phyloP scores from a whole-genome alignment of 495 filamentous ascomycete species.

The Penicillium egyptiacum region DNA sequence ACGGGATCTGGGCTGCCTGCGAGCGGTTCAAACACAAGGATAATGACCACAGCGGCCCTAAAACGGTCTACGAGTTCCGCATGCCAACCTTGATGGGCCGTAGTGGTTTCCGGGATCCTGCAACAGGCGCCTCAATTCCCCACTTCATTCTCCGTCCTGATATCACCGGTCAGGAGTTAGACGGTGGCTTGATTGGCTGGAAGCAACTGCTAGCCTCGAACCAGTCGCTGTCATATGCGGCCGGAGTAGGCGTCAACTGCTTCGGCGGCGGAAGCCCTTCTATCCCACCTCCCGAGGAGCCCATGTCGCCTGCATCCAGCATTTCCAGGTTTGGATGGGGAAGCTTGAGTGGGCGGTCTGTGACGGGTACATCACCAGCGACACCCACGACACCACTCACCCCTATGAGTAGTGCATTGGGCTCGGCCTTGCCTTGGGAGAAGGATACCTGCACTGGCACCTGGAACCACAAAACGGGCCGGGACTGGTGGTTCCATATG shows the following conservation, averaged over 20 bases:
- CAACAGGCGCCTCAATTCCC: slow-evolving; percentile 39
- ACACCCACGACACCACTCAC: slow-evolving; percentile 42
- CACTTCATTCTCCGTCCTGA: slow-evolving; percentile 48
- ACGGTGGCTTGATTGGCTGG: slow-evolving; percentile 49
- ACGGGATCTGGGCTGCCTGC: slow-evolving; percentile 33
- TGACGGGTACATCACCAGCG: slow-evolving; percentile 31
- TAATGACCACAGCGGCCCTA: slow-evolving; percentile 34
- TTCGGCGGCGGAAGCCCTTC: slow-evolving; percentile 34
- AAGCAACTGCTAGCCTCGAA: slow-evolving; percentile 47
- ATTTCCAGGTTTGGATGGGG: slow-evolving; percentile 44
- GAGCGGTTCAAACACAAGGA: slow-evolving; percentile 30
- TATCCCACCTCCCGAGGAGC: slow-evolving; percentile 33
- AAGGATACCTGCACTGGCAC: slow-evolving; percentile 49
- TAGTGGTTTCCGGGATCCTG: slow-evolving; percentile 31
- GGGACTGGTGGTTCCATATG: slow-evolving; percentile 54
- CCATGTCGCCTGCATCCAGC: slow-evolving; percentile 38
- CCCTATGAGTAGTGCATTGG: slow-evolving; percentile 31
- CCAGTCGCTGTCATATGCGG: slow-evolving; percentile 42
- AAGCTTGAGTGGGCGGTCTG: slow-evolving; percentile 37
- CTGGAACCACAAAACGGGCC: slow-evolving; percentile 48
- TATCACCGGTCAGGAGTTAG: slow-evolving; percentile 42
- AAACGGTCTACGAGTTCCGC: slow-evolving; percentile 42
- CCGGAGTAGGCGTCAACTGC: slow-evolving; percentile 42
- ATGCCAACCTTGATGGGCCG: slow-evolving; percentile 51
- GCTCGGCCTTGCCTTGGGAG: slow-evolving; percentile 41